A percentile compares a stretch with the other conserved stretches of the same genome.
phyloP scores from a whole-genome alignment of 2,329 filamentous ascomycete species.

The Claviceps sp. region DNA sequence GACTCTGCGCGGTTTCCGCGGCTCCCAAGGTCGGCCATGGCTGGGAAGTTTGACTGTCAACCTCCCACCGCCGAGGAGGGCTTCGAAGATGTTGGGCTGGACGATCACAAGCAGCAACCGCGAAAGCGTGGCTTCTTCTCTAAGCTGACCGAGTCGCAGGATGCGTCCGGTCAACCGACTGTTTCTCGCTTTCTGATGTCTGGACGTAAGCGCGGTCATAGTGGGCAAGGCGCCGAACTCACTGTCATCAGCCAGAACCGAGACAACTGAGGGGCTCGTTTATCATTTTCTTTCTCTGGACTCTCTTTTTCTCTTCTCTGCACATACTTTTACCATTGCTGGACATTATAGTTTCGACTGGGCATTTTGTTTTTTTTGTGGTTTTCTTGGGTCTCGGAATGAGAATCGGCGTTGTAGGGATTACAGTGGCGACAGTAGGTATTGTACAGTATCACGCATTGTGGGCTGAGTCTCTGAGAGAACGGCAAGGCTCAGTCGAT shows the following conservation, averaged over 20 bases:
- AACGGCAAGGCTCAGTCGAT: too few relatives aligned
- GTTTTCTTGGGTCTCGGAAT: background rate
- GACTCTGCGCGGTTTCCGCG: constrained; percentile 58
- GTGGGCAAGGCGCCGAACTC: constrained; percentile 57
- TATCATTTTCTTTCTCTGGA: background rate
- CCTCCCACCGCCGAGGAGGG: constrained; percentile 60
- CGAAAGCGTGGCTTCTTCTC: constrained; percentile 62
- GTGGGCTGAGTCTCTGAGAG: too few relatives aligned
- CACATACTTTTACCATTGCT: background rate
- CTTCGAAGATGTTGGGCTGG: constrained; percentile 86
- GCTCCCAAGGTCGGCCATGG: constrained; percentile 47
- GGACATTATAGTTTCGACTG: background rate
- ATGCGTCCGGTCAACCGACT: constrained; percentile 22
- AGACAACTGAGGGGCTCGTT: constrained; percentile 9
- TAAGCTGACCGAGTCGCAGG: constrained; percentile 50
- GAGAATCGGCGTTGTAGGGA: too few relatives aligned
- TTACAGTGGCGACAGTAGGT: too few relatives aligned
- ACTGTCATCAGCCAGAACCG: constrained; percentile 42
- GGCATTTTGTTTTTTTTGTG: background rate
- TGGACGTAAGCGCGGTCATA: constrained; percentile 55
- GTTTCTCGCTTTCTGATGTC: constrained; percentile 52
- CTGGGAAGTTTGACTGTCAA: constrained; percentile 44
- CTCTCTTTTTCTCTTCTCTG: background rate
- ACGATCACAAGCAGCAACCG: constrained; percentile 47
- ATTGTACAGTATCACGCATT: too few relatives aligned